Base-by-base conservation (phyloP, 306 rosid genomes). In the Vicia faba region DNA sequence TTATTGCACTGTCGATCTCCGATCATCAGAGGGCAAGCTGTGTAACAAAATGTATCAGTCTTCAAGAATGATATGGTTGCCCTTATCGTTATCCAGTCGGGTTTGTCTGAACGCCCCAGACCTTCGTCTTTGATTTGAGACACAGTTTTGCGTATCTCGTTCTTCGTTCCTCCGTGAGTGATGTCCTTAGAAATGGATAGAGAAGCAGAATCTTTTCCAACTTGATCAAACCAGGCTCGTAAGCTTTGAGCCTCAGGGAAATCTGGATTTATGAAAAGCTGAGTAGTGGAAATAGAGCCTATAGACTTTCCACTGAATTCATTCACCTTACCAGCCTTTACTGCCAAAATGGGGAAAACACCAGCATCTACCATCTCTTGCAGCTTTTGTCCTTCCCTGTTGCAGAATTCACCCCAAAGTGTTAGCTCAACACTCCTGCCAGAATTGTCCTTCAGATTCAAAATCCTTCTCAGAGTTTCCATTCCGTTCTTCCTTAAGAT, bases 321-420 rank as follows among this genome's bases (percentile, higher is more conserved):
- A 61, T 64, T 93, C 23, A 93, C 87, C 82, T 88, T 93, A 81
- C 97, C 99, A 31, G 97, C 79, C 77, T 93, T 93, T 67, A 93
- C 90, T 40, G 97, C 98, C 71, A 93, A 74, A 77, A 90, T 80
- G 8, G 98, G 97, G 71, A 61, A 89, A 31, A 56, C 4, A 48
- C 95, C 92, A 35, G 82, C 41, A 72, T 84, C 85, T 7, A 79
- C 68, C 81, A 88, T 83, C 74, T 90, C 95, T 75, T 89, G 91
- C 68, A 93, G 86, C 73, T 74, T 75, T 75, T 86, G 96, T 72
- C 98, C 98, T 83, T 93, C 98, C 83, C 85, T 83, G 51, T 93
- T 93, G 86, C 98, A 93, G 73, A 90, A 84, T 38, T 93, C 97
- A 5, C 98, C 98, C 98, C 98, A 93, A 23, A 93, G 86, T 55